Conservation (phyloP, 1,284 basidiomycete species). For the Leucoagaricus sp. region DNA sequence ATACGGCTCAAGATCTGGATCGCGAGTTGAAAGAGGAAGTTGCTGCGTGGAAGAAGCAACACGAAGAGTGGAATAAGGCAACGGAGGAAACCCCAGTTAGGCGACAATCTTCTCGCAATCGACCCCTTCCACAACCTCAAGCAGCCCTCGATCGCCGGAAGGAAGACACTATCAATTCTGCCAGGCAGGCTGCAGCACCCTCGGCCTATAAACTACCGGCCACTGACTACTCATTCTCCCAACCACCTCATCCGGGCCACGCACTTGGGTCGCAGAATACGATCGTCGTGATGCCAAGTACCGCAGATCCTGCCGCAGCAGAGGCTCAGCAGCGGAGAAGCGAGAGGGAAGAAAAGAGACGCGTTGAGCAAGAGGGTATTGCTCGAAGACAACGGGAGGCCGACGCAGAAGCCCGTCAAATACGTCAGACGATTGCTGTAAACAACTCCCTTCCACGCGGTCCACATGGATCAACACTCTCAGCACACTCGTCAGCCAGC, state of each 20-base stretch:
- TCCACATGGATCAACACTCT: constrained; percentile 10
- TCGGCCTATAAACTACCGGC: constrained; percentile 15
- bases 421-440: constrained; percentile 28
- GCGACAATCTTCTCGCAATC: constrained; percentile 1
- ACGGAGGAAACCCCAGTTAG: constrained; percentile 22
- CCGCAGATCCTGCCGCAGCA: constrained; percentile 29
- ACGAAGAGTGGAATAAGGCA: constrained; percentile 22
- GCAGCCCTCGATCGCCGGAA: constrained; percentile 18
- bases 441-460: constrained; percentile 8
- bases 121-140: neutral
- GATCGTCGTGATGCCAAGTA: constrained; percentile 22
- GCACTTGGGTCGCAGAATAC: constrained; percentile 28
- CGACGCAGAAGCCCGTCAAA: constrained; percentile 34
- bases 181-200: constrained; percentile 22
- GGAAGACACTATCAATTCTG: constrained; percentile 26
- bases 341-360: constrained; percentile 34
- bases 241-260: constrained; percentile 22
- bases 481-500: constrained; percentile 15
- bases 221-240: constrained; percentile 28
- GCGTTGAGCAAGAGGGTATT: constrained; percentile 36
- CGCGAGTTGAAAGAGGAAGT: constrained; percentile 32
- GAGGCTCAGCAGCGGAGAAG: constrained; percentile 34
- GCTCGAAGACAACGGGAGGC: constrained; percentile 37
- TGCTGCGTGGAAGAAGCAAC: constrained; percentile 29
- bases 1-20: neutral